These are phyloP conservation scores for Tuber umbilicatum DNA, from an alignment of 495 filamentous ascomycete genomes.

Conservation along the genomic window DNA sequence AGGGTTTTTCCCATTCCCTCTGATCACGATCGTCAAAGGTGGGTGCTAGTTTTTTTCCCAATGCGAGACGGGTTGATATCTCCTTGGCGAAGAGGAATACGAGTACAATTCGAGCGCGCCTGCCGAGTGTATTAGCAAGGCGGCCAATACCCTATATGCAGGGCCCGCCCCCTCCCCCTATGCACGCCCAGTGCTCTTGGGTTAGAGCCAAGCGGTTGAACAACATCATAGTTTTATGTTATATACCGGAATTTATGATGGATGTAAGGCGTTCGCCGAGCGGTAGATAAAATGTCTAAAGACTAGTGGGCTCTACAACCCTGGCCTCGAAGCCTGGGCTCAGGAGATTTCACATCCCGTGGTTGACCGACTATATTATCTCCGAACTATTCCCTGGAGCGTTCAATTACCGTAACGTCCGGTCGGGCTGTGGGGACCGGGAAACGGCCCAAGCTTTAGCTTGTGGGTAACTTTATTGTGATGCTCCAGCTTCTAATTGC, in stretches of 20 bases:
- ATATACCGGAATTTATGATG: background rate
- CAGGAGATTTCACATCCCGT: background rate
- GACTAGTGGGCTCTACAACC: background rate
- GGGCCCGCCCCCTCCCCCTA: background rate
- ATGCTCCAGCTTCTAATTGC: background rate
- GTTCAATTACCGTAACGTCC: background rate
- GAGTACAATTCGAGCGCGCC: background rate
- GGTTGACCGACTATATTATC: background rate
- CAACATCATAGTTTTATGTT: background rate
- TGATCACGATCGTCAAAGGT: background rate
- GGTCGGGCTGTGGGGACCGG: background rate
- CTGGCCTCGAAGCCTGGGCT: background rate
- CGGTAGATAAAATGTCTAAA: background rate
- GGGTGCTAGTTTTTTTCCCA: background rate
- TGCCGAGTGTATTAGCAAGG: background rate
- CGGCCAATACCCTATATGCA: background rate
- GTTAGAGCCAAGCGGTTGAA: background rate
- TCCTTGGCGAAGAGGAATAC: background rate
- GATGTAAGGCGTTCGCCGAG: background rate
- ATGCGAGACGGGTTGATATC: background rate
- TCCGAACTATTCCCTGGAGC: background rate
- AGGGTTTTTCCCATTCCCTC: background rate
- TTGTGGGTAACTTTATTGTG: background rate
- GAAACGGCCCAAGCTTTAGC: background rate
- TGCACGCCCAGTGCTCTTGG: background rate